Evolutionary conservation across 2,329 filamentous ascomycete species (phyloP).

Genomic region (Fusarium sp.): DNA sequence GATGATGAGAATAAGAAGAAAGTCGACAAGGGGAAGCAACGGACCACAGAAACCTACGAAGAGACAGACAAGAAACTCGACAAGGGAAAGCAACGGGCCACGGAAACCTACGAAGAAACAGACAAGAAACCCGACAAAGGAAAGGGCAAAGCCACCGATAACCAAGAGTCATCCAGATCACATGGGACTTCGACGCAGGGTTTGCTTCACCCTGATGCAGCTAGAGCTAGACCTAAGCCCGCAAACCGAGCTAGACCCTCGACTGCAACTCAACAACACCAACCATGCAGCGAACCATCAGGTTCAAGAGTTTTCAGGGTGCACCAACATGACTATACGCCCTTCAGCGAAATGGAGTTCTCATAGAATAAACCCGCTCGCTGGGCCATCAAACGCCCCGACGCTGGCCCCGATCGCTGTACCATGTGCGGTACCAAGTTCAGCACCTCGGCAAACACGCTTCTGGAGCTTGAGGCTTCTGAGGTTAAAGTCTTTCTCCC

Average conservation of each 20-base stretch:
- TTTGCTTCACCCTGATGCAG: no score
- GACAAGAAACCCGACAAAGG: no score
- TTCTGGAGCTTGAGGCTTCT: neutral
- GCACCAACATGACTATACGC: neutral
- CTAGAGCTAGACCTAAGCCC: no score
- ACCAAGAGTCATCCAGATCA: no score
- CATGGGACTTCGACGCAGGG: no score
- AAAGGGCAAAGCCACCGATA: no score
- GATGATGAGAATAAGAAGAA: no score
- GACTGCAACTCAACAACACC: neutral
- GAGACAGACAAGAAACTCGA: no score
- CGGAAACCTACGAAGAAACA: no score
- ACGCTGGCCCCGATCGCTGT: neutral
- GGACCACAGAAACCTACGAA: no score
- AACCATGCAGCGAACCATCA: neutral
- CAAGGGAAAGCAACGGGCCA: no score
- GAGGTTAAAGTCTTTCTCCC: conserved; percentile 45
- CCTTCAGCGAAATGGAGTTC: neutral
- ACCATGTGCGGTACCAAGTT: conserved; percentile 11
- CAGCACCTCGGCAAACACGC: neutral
- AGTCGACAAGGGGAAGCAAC: no score
- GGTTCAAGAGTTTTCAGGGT: neutral
- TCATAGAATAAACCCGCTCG: neutral
- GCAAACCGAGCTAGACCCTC: neutral
- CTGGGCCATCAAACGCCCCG: neutral